Base-by-base conservation (phyloP, 2,329 filamentous ascomycete genomes). In the Venturia pyrina region DNA sequence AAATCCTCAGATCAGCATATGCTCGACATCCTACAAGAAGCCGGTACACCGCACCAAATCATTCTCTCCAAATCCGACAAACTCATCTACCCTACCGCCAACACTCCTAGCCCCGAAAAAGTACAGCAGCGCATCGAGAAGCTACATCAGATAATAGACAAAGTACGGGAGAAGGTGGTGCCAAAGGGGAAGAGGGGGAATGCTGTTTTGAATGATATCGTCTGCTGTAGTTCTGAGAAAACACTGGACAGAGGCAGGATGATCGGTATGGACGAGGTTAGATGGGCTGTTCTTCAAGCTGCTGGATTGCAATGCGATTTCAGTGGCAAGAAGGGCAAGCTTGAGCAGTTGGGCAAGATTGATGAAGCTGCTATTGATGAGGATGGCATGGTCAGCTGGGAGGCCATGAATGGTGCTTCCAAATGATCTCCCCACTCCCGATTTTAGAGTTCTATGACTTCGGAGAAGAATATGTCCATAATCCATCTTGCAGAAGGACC, bases 51-150 rank as follows among this genome's bases (percentile, higher is more conserved):
- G 0, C 85, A 87, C 72, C 87, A 90, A 72, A 77, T 90, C 19
- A 77, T 91, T 19, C 72, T 90, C n/a, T 84, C 82, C 7, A 90
- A 90, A 73, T 80, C 83, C 7, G 88, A 91, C 71, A 82, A 82
- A 67, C 67, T 87, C 17, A 70, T 87, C 5, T 72, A 69, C 66
- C 70, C 72, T 3, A 66, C 68, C 19, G 40, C 71, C n/a, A 75
- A 72, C 50, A 59, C 60, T 40, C 70, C 41, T 5, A 44, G 21
- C 6, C 50, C 34, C 19, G 56, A 44, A 37, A 64, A 64, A 60
- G 10, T 64, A 21, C 43, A 40, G 21, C 24, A 63, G 19, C 32
- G 68, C 7, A 65, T 70, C 0, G 71, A 69, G 34, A 73, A 73
- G 4, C 69, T 85, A 28, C 73, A 77, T 15, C 73, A 72, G 15